These are phyloP conservation scores for Ceratobasidium sp. DNA, from an alignment of 1,284 basidiomycete genomes.

Conservation along the genomic window DNA sequence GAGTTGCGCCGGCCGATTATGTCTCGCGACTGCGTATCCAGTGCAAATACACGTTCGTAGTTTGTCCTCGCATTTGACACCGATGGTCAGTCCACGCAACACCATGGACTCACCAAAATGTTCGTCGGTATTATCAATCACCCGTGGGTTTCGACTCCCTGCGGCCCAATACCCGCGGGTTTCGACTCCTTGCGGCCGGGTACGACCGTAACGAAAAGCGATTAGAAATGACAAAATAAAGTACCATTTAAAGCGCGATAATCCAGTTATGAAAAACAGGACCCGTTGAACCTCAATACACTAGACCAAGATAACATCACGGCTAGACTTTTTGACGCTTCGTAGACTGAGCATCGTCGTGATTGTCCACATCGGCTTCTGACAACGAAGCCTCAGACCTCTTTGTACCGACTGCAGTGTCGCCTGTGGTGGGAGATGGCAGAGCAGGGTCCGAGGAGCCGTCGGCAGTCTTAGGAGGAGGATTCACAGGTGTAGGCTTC, in stretches of 20 bases:
- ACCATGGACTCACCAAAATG: not conserved
- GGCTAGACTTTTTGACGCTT: constrained; percentile 35
- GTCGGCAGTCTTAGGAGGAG: not conserved
- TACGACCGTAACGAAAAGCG: too few species aligned
- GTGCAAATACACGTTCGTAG: constrained; percentile 2
- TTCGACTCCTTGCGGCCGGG: too few species aligned
- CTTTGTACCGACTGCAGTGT: not conserved
- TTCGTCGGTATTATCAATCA: not conserved
- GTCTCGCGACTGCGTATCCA: not conserved
- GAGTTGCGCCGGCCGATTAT: not conserved
- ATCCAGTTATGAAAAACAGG: too few species aligned
- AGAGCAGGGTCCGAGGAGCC: not conserved
- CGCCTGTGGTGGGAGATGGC: not conserved
- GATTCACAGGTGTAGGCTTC: not conserved
- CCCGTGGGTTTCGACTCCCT: too few species aligned
- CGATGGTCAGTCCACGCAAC: not conserved
- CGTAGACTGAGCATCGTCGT: constrained; percentile 11
- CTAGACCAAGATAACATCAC: not conserved
- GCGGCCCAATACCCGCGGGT: too few species aligned
- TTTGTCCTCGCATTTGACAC: not conserved
- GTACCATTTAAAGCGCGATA: not conserved
- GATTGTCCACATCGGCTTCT: not conserved
- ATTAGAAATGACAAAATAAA: constrained; percentile 1
- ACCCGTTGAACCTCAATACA: too few species aligned
- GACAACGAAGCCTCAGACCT: constrained; percentile 8